phyloP scores from a whole-genome alignment of 1,139 yeast genomes.

The Yamadazyma membranifaciens region DNA sequence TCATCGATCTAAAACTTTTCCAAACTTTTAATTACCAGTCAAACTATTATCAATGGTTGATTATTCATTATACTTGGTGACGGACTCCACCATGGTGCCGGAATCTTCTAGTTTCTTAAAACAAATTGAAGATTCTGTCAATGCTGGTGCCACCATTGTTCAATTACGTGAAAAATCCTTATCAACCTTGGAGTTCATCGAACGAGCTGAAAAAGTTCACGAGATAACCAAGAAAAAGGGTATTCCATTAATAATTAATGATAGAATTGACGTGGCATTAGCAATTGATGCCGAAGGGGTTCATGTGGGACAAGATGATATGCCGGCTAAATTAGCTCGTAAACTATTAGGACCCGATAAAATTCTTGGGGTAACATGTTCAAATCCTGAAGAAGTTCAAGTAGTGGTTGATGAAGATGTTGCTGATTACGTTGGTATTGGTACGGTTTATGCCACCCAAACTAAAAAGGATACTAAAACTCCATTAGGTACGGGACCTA shows the following conservation, averaged over 20 bases:
- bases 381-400: conserved; percentile 55
- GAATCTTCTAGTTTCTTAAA: conserved; percentile 53
- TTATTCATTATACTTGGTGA: conserved; percentile 72
- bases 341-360: conserved; percentile 66
- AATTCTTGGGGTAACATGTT: conserved; percentile 79
- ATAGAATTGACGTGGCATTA: conserved; percentile 83
- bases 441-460: conserved; percentile 71
- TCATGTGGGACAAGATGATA: conserved; percentile 93
- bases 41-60: conserved; percentile 32
- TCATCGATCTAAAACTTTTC: background rate
- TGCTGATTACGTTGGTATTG: conserved; percentile 85
- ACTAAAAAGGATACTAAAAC: conserved; percentile 60
- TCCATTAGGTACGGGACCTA: conserved; percentile 55
- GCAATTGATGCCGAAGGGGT: conserved; percentile 92
- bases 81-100: conserved; percentile 79
- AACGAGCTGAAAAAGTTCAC: conserved; percentile 61
- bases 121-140: conserved; percentile 62
- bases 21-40: background rate
- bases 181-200: conserved; percentile 67
- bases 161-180: conserved; percentile 81
- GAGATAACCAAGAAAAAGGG: conserved; percentile 54
- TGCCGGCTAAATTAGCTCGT: conserved; percentile 64
- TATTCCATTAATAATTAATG: conserved; percentile 84
- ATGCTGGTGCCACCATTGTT: conserved; percentile 75
- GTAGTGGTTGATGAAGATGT: conserved; percentile 51